These are phyloP conservation scores for Pythium phragmitis DNA, from an alignment of 352 stramenopile species.

Conservation along the genomic window DNA sequence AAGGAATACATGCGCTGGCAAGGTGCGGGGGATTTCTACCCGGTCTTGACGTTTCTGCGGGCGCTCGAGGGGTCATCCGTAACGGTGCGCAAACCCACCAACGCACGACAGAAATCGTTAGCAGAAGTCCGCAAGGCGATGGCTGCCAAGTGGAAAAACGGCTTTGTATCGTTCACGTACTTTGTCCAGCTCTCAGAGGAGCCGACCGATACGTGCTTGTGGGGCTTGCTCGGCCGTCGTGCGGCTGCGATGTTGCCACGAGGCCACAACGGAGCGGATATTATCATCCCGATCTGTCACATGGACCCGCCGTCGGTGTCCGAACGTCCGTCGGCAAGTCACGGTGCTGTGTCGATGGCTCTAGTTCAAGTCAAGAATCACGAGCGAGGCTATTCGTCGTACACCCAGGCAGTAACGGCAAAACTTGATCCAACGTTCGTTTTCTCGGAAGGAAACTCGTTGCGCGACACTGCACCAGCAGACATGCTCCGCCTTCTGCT, in stretches of 20 bases:
- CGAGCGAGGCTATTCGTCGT: background rate
- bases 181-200: slow-evolving; percentile 29
- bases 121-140: too few relatives aligned
- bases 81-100: background rate
- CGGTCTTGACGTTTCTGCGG: slow-evolving; percentile 13
- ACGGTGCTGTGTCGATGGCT: slow-evolving; percentile 25
- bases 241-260: slow-evolving; percentile 22
- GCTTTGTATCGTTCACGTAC: slow-evolving; percentile 31
- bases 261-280: slow-evolving; percentile 5
- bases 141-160: slow-evolving; percentile 12
- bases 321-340: background rate
- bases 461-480: background rate
- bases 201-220: slow-evolving; percentile 28
- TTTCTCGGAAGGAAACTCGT: background rate
- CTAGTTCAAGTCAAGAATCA: slow-evolving; percentile 22
- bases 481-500: slow-evolving; percentile 4
- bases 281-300: slow-evolving; percentile 28
- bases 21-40: slow-evolving; percentile 8
- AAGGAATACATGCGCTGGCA: background rate
- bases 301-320: background rate
- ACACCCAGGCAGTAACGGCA: background rate
- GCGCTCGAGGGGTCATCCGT: background rate
- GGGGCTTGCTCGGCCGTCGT: slow-evolving; percentile 28
- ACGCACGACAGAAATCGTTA: too few relatives aligned
- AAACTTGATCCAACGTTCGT: background rate